These are phyloP conservation scores for Cryphonectria radicalis DNA, from an alignment of 2,329 filamentous ascomycete genomes.

Conservation along the genomic window DNA sequence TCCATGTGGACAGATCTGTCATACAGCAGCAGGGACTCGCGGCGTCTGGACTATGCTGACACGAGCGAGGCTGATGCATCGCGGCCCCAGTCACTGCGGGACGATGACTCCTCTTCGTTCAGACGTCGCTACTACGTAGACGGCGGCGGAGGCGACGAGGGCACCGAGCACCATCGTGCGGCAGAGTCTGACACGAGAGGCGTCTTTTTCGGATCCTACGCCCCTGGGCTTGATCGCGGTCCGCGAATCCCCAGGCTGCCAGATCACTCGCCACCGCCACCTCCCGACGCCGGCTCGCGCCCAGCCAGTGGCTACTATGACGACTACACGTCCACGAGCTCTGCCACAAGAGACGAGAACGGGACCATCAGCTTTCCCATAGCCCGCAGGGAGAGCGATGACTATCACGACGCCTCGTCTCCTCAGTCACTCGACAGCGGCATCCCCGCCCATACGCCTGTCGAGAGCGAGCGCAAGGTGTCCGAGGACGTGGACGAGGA, in stretches of 20 bases:
- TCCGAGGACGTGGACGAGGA: slow-evolving; percentile 43
- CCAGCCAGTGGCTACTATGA: slow-evolving; percentile 48
- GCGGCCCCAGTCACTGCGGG: slow-evolving; percentile 28
- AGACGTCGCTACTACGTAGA: slow-evolving; percentile 23
- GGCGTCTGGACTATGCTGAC: slow-evolving; percentile 28
- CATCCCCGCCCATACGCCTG: slow-evolving; percentile 42
- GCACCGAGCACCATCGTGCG: slow-evolving; percentile 43
- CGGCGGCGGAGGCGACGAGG: slow-evolving; percentile 23
- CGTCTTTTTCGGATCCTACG: slow-evolving; percentile 53
- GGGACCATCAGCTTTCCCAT: slow-evolving; percentile 47
- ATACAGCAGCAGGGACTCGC: slow-evolving; percentile 29
- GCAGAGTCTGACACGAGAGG: slow-evolving; percentile 56
- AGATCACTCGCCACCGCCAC: slow-evolving; percentile 55
- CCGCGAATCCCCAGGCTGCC: slow-evolving; percentile 43
- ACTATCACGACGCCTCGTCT: slow-evolving; percentile 48
- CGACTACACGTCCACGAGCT: slow-evolving; percentile 48
- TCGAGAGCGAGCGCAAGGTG: slow-evolving; percentile 44
- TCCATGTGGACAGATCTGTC: slow-evolving; percentile 67
- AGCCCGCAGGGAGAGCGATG: slow-evolving; percentile 52
- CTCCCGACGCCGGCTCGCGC: slow-evolving; percentile 44
- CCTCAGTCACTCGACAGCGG: slow-evolving; percentile 51
- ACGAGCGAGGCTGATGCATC: slow-evolving; percentile 50
- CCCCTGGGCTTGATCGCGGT: slow-evolving; percentile 16
- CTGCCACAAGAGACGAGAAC: slow-evolving; percentile 47
- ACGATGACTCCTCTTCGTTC: slow-evolving; percentile 25